Evolutionary conservation across 2,329 filamentous ascomycete species (phyloP), one percentile per base, ranked within the genome.

Genomic region (Sporothrix protearum): DNA sequence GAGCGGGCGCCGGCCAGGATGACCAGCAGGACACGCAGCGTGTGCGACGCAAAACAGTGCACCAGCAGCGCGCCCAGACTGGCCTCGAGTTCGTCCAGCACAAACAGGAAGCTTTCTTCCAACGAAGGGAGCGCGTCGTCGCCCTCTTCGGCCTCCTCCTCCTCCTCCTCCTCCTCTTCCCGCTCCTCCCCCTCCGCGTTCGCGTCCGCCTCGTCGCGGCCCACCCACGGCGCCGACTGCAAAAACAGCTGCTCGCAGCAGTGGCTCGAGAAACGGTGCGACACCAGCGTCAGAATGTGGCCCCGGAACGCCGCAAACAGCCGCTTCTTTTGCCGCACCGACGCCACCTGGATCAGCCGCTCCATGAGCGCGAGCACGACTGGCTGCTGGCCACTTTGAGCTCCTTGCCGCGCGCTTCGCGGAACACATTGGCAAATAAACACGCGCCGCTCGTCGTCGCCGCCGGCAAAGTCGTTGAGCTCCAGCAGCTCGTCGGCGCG

Each of bases 321-420:
- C 64, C 86, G 86, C 84, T 97, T 97, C 80, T 97, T 90, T 82
- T 98, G 96, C 22, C 84, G 83, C 42, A 91, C 86, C 45, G 88
- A 91, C 36, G 93, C 95, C 74, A 97, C 83, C 70, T 94, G 85
- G 70, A 99, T 96, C 78, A 99, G 82, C 42, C 94, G 87, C 83
- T 99, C 96, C 89, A 98, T 91, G 69, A 99, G 83, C 96, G 87
- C 68, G 96, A 99, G 81, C 94, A 97, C 2, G 93, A 96, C 82
- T 99, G 96, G 80, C 94, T 97, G 82, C 93, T 96, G 30, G 94
- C 94, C 74, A 99, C 88, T 85, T 98, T 99, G 78, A 99, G 85
- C 80, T 98, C 96, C 81, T 98, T 98, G 73, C 93, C 94, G 73
- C 89, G 85, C 0, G 94, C 94, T 81, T 98, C 95, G 75, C 87